Evolutionary conservation across 2,329 filamentous ascomycete species (phyloP).

Genomic region (Xylariaceae sp.): DNA sequence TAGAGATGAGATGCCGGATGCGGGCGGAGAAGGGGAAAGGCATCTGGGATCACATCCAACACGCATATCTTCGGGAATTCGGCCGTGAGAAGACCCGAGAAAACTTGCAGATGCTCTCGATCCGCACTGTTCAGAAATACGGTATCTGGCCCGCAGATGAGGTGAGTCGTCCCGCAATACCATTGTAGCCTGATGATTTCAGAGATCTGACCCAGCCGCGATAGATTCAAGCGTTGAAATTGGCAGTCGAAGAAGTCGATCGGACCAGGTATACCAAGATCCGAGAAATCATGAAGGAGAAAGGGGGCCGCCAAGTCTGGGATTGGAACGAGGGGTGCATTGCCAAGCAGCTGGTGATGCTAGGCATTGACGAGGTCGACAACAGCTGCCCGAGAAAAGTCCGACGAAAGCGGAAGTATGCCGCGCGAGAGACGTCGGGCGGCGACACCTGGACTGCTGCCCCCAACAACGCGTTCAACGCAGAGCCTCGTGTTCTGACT

Average conservation of each 20-base stretch:
- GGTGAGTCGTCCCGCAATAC: constrained; percentile 36
- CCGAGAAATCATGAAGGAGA: constrained; percentile 41
- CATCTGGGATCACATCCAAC: constrained; percentile 52
- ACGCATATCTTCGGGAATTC: constrained; percentile 36
- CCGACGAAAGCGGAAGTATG: constrained; percentile 36
- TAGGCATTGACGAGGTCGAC: constrained; percentile 41
- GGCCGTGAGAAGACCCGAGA: constrained; percentile 37
- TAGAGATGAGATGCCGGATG: constrained; percentile 43
- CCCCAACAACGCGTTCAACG: constrained; percentile 17
- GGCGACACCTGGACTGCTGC: constrained; percentile 17
- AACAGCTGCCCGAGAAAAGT: constrained; percentile 37
- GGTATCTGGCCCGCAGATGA: constrained; percentile 44
- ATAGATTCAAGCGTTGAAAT: constrained; percentile 38
- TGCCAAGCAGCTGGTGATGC: constrained; percentile 44
- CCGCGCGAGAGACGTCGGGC: constrained; percentile 17
- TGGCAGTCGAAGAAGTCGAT: constrained; percentile 33
- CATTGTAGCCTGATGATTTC: not conserved
- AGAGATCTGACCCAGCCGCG: constrained; percentile 15
- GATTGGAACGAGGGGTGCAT: constrained; percentile 47
- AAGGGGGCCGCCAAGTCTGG: constrained; percentile 45
- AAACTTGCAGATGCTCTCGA: constrained; percentile 52
- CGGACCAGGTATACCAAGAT: constrained; percentile 39
- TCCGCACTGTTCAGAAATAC: constrained; percentile 44
- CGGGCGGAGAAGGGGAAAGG: constrained; percentile 47
- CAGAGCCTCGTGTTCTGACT: constrained; percentile 23